Conservation (phyloP, 1,139 yeast genomes). For the Suhomyces wounanorum region DNA sequence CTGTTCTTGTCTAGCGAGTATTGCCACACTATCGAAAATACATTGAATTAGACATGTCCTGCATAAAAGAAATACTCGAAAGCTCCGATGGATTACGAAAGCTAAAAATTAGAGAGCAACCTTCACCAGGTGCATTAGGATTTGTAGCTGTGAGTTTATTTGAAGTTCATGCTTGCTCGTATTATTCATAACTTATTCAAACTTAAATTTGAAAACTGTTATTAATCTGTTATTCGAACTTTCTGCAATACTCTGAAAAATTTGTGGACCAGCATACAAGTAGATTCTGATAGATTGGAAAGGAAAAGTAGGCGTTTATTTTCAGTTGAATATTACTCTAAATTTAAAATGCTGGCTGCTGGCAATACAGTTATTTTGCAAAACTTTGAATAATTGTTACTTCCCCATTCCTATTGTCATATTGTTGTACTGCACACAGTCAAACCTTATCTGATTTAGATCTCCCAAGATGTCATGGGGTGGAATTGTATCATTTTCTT, state of each 20-base stretch:
- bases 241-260: too few species aligned
- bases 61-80: not conserved
- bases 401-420: not conserved
- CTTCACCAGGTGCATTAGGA: not conserved
- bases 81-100: not conserved
- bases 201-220: too few species aligned
- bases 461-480: not conserved
- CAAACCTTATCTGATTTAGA: not conserved
- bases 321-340: too few species aligned
- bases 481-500: not conserved
- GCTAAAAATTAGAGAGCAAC: not conserved
- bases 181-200: too few species aligned
- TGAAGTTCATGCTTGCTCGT: too few species aligned
- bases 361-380: too few species aligned
- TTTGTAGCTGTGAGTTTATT: too few species aligned
- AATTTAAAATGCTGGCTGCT: too few species aligned
- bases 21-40: conserved; percentile 3
- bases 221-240: too few species aligned
- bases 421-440: not conserved
- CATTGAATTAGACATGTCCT: not conserved
- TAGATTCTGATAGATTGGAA: too few species aligned
- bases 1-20: not conserved
- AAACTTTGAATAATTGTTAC: not conserved
- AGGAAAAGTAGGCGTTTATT: too few species aligned
- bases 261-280: too few species aligned